Evolutionary conservation across 1,139 yeast species (phyloP), one percentile per base, ranked within the genome.

Genomic region (Protomyces inouyei): DNA sequence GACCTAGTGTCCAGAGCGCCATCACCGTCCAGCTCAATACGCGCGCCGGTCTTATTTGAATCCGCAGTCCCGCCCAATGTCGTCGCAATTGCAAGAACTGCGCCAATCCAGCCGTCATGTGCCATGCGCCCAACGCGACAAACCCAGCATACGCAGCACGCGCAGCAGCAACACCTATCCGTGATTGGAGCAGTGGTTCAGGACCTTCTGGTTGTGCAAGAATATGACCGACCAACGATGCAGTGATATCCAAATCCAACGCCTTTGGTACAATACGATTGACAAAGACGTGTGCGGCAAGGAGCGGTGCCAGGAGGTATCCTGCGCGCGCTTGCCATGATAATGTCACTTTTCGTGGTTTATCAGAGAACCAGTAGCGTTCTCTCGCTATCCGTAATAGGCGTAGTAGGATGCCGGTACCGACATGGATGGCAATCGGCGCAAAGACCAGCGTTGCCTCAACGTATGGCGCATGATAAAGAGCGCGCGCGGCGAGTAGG

Each of bases 271-370:
- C 35, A 21, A 40, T 40, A 16, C 63, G 45, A 28, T 52, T 59
- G n/a, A 43, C 48, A 38, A 52, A 40, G 36, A 52, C 46, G 36
- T 59, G 63, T n/a, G 52, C 57, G n/a, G 57, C 53, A 12, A 59
- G 40, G 36, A 59, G 45, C 6, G 63, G 63, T 28, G 36, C 25
- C 9, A 59, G 45, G 12, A 59, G 5, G 53, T 59, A 59, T 18
- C 63, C 63, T 10, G 52, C 54, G 10, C 23, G 48, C n/a, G 63
- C 37, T 23, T 59, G 53, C 63, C 63, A 59, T 32, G 63, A 59
- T 10, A 59, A 2, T 1, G 16, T 4, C 21, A 55, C 52, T 14
- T 52, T 28, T 3, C 63, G 63, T 16, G 63, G 57, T 25, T 52
- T 23, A 35, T 59, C 40, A 25, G 45, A 51, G 45, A 52, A 59